phyloP scores from a whole-genome alignment of 1,284 basidiomycete species.

The Rhodotorula sp. region DNA sequence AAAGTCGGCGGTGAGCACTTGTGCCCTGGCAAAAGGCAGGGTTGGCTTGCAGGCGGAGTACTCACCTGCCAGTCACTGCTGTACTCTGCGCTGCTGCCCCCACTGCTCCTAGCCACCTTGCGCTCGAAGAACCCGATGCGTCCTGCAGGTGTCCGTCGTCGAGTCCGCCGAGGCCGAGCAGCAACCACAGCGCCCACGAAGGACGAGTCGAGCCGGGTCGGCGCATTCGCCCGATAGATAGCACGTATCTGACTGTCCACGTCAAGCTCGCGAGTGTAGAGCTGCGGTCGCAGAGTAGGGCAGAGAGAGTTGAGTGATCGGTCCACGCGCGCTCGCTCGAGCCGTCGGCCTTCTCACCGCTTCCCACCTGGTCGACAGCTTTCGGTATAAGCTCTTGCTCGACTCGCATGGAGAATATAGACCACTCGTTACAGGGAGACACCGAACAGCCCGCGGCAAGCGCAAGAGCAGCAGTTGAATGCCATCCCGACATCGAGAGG shows the following conservation, averaged over 20 bases:
- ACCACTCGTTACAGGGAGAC: too few species aligned
- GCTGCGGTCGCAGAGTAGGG: too few species aligned
- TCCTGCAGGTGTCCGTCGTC: background rate
- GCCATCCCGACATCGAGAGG: too few species aligned
- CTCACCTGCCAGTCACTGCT: background rate
- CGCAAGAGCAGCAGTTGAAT: too few species aligned
- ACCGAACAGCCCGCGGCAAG: too few species aligned
- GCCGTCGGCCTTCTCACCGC: background rate
- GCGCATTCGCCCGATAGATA: background rate
- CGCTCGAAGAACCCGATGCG: background rate
- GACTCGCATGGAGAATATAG: too few species aligned
- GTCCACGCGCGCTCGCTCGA: background rate
- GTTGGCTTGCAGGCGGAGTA: too few species aligned
- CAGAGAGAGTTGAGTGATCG: constrained; percentile 2
- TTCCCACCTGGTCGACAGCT: background rate
- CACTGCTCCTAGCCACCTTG: background rate
- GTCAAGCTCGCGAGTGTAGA: too few species aligned
- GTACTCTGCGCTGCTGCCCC: background rate
- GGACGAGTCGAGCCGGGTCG: background rate
- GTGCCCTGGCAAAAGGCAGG: background rate
- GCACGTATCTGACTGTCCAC: too few species aligned
- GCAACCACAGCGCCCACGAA: background rate
- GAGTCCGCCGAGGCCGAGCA: constrained; percentile 2
- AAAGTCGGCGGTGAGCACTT: background rate
- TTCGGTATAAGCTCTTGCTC: too few species aligned